A percentile compares a stretch with the other conserved stretches of the same genome.
These are phyloP conservation scores for Colletotrichum coccodes DNA, from an alignment of 2,329 filamentous ascomycete genomes.

Conservation along the genomic window DNA sequence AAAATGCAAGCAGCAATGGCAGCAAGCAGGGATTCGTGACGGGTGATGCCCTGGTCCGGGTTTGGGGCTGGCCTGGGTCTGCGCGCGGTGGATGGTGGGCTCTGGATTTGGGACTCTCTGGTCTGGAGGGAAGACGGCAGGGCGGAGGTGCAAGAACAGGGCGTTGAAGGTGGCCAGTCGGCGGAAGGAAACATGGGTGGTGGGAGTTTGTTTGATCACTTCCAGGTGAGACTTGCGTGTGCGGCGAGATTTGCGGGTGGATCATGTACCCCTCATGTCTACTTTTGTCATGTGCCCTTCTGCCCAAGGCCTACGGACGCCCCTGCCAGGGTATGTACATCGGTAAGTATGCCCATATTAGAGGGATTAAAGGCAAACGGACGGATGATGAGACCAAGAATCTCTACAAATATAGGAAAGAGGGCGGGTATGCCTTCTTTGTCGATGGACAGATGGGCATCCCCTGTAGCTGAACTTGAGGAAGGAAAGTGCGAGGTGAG, in stretches of 20 bases:
- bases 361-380: too few relatives aligned
- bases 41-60: neutral
- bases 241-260: neutral
- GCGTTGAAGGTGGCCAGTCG: neutral
- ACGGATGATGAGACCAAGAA: too few relatives aligned
- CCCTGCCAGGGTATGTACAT: too few relatives aligned
- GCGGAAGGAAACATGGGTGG: neutral
- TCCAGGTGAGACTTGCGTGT: neutral
- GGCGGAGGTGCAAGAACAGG: conserved; percentile 6
- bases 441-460: neutral
- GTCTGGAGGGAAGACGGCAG: neutral
- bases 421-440: too few relatives aligned
- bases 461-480: neutral
- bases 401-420: too few relatives aligned
- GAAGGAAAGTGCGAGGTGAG: conserved; percentile 1
- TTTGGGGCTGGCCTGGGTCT: neutral
- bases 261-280: neutral
- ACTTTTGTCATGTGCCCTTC: neutral
- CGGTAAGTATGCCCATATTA: too few relatives aligned
- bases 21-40: conserved; percentile 6
- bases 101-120: neutral
- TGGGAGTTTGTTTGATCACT: neutral
- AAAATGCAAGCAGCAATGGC: conserved; percentile 12
- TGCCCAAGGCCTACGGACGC: too few relatives aligned
- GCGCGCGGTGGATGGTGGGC: neutral